These are phyloP conservation scores for Neofusicoccum ribis DNA, from an alignment of 2,329 filamentous ascomycete genomes.

Conservation along the genomic window DNA sequence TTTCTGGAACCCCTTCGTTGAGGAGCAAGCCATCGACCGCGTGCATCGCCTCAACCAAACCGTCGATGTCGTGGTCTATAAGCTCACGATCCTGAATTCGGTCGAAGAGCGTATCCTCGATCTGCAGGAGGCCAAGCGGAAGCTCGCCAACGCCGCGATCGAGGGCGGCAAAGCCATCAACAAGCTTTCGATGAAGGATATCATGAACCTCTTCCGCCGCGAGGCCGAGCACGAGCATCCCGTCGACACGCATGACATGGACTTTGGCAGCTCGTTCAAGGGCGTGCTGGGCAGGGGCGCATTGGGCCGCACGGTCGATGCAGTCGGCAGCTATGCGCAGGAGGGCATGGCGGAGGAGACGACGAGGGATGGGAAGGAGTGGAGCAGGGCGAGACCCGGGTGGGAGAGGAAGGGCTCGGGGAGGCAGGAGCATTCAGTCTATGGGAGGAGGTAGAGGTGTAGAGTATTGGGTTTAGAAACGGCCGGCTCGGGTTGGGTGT, in stretches of 20 bases:
- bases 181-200: constrained; percentile 90
- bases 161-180: constrained; percentile 76
- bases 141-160: constrained; percentile 87
- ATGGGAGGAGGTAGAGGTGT: constrained; percentile 41
- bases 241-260: constrained; percentile 5
- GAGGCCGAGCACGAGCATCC: constrained; percentile 55
- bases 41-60: constrained; percentile 98
- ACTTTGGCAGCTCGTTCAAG: constrained; percentile 6
- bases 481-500: too few relatives aligned
- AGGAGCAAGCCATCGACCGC: constrained; percentile 97
- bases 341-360: constrained; percentile 20
- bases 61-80: constrained; percentile 91
- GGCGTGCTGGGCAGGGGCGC: neutral
- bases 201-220: constrained; percentile 82
- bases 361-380: constrained; percentile 24
- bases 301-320: neutral
- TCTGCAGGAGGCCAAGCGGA: constrained; percentile 89
- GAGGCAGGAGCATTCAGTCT: constrained; percentile 42
- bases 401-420: constrained; percentile 33
- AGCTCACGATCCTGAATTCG: constrained; percentile 79
- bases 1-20: constrained; percentile 99
- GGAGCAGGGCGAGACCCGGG: constrained; percentile 28
- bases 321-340: constrained; percentile 26
- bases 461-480: neutral
- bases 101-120: constrained; percentile 96